phyloP scores from a whole-genome alignment of 208 protist genomes.

The Trypanosoma grayi region DNA sequence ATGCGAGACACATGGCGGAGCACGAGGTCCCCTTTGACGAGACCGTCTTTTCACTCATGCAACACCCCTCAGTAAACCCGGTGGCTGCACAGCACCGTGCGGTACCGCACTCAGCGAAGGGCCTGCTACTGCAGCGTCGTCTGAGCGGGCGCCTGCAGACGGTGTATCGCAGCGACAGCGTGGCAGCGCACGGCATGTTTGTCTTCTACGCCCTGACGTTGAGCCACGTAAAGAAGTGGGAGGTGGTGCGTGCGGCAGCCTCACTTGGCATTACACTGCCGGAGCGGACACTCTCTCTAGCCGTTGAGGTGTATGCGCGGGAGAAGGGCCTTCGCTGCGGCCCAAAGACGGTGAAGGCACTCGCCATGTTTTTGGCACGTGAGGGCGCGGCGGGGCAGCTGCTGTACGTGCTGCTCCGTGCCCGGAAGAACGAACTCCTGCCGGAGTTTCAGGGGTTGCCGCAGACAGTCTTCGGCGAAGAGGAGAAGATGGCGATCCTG shows the following conservation, averaged over 20 bases:
- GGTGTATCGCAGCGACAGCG: slow-evolving; percentile 11
- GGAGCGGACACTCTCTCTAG: slow-evolving; percentile 60
- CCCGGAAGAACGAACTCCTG: slow-evolving; percentile 52
- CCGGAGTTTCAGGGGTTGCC: slow-evolving; percentile 39
- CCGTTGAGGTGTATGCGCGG: slow-evolving; percentile 44
- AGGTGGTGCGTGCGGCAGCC: slow-evolving; percentile 43
- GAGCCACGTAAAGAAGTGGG: slow-evolving; percentile 75
- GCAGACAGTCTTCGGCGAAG: slow-evolving; percentile 32
- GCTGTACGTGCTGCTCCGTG: slow-evolving; percentile 55
- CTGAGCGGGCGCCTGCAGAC: slow-evolving; percentile 38
- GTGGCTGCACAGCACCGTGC: slow-evolving; percentile 26
- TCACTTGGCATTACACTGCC: slow-evolving; percentile 24
- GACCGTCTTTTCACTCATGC: slow-evolving; percentile 67
- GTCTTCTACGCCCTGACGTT: slow-evolving; percentile 78
- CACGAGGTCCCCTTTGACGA: slow-evolving; percentile 58
- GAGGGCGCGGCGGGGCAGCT: slow-evolving; percentile 35
- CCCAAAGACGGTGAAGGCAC: slow-evolving; percentile 51
- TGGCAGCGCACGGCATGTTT: slow-evolving; percentile 82
- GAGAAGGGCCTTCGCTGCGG: slow-evolving; percentile 79
- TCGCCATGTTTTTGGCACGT: slow-evolving; percentile 33
- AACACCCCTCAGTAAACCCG: slow-evolving; percentile 70
- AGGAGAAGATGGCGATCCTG: slow-evolving; percentile 25
- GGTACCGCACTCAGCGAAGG: slow-evolving; percentile 40
- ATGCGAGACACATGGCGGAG: slow-evolving; percentile 48
- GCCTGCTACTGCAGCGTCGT: slow-evolving; percentile 71